A percentile compares a stretch with the other conserved stretches of the same genome.
phyloP scores from a whole-genome alignment of 345 rosid species.

The Excoecaria agallocha region DNA sequence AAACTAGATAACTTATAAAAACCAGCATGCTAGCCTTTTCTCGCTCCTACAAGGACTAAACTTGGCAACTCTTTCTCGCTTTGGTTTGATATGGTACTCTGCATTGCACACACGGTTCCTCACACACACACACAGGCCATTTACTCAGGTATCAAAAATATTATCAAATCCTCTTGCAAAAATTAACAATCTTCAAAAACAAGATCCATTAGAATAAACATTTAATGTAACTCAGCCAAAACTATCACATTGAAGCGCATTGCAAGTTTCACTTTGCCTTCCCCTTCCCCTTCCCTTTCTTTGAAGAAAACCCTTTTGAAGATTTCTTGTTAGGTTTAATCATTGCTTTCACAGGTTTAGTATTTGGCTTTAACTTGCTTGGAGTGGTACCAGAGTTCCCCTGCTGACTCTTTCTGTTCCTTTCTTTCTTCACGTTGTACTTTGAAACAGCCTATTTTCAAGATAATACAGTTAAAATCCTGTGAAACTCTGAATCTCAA shows the following conservation, averaged over 20 bases:
- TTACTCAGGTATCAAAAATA: neutral
- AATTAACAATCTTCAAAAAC: neutral
- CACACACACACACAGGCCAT: too few species aligned
- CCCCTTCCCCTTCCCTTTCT: constrained; percentile 41
- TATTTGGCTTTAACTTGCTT: constrained; percentile 50
- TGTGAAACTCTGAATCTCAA: neutral
- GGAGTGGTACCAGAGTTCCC: constrained; percentile 35
- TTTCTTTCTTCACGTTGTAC: constrained; percentile 82
- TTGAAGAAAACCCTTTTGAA: constrained; percentile 29
- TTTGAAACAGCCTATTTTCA: constrained; percentile 65
- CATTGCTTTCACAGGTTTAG: constrained; percentile 27
- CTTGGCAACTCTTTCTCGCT: too few species aligned
- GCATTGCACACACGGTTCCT: too few species aligned
- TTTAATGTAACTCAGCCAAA: constrained; percentile 7
- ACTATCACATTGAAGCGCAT: constrained; percentile 16
- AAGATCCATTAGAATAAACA: neutral
- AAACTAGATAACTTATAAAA: too few species aligned
- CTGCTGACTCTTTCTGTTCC: constrained; percentile 38
- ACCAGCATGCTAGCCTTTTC: too few species aligned
- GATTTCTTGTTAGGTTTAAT: constrained; percentile 37
- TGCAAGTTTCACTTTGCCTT: constrained; percentile 27
- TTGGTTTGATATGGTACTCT: too few species aligned
- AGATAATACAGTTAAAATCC: neutral
- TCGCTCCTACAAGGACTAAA: too few species aligned
- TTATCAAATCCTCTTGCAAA: neutral